These are phyloP conservation scores for Rhodosorus marinus DNA, from an alignment of 23 red algal species.

Conservation along the genomic window DNA sequence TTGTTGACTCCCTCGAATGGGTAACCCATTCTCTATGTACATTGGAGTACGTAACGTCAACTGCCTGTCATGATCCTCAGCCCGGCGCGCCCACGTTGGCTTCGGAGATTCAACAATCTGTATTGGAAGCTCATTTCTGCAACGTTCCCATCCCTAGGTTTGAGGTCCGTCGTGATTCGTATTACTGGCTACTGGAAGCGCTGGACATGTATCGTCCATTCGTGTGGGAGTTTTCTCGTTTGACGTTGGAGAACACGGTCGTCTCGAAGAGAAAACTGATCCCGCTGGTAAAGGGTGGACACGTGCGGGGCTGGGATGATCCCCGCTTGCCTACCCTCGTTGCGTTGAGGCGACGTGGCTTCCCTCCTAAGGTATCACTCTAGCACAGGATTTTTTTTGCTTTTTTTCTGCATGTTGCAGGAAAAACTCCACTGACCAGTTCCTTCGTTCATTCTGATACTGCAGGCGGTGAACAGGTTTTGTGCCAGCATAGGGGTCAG, in stretches of 20 bases:
- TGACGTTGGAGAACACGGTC: slow-evolving; percentile 72
- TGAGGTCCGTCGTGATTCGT: slow-evolving; percentile 92
- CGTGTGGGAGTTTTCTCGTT: slow-evolving; percentile 88
- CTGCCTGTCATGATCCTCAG: too few species aligned
- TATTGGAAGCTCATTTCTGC: too few species aligned
- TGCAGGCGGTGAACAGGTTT: slow-evolving; percentile 71
- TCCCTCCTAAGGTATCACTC: slow-evolving; percentile 44
- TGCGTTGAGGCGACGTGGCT: slow-evolving; percentile 75
- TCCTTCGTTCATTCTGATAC: too few species aligned
- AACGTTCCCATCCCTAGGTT: too few species aligned
- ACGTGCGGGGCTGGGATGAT: slow-evolving; percentile 94
- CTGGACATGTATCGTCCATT: slow-evolving; percentile 95
- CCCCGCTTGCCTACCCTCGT: slow-evolving; percentile 87
- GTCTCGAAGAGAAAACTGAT: slow-evolving; percentile 82
- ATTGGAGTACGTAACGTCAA: too few species aligned
- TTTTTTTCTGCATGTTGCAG: too few species aligned
- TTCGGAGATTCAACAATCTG: too few species aligned
- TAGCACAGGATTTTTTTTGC: too few species aligned
- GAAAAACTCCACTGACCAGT: too few species aligned
- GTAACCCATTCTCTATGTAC: slow-evolving; percentile 97
- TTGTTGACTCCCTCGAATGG: slow-evolving; percentile 98
- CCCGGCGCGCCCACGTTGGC: too few species aligned
- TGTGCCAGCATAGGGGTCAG: slow-evolving; percentile 59
- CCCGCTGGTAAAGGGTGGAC: slow-evolving; percentile 45
- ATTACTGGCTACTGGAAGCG: slow-evolving; percentile 97